Conservation (phyloP, 129 eudicot species). For the Flaveria trinervia region DNA sequence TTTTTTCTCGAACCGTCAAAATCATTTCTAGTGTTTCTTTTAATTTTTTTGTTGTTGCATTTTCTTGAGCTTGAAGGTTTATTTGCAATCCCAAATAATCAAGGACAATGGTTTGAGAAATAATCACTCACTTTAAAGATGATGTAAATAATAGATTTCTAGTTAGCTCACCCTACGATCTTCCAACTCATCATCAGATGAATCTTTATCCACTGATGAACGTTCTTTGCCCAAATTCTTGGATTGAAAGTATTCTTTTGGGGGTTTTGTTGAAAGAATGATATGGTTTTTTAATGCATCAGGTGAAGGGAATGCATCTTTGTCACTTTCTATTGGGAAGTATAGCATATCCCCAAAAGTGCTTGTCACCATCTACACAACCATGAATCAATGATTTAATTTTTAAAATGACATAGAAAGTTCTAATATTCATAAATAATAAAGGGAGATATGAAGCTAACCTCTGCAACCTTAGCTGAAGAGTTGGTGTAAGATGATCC, state of each 20-base stretch:
- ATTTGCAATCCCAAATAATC: not conserved
- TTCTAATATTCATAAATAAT: not conserved
- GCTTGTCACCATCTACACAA: constrained; percentile 56
- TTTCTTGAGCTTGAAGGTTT: constrained; percentile 11
- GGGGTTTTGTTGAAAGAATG: constrained; percentile 85
- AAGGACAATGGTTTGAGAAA: not conserved
- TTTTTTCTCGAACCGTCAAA: not conserved
- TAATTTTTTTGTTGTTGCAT: not conserved
- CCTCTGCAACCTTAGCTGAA: constrained; percentile 95
- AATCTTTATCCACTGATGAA: constrained; percentile 12
- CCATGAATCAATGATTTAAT: not conserved
- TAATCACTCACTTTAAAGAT: not conserved
- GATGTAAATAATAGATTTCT: not conserved
- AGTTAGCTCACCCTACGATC: constrained; percentile 41
- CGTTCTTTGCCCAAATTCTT: constrained; percentile 41
- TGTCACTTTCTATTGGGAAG: constrained; percentile 53
- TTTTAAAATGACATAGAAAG: constrained; percentile 3
- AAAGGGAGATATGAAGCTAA: constrained; percentile 33
- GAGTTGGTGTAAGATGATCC: constrained; percentile 86
- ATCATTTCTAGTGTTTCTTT: not conserved
- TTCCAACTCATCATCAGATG: constrained; percentile 57
- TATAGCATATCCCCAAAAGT: constrained; percentile 68
- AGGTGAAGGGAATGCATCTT: constrained; percentile 70
- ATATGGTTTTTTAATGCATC: constrained; percentile 56
- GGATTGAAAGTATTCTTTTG: constrained; percentile 72